Evolutionary conservation across 306 rosid genomes (phyloP), one percentile per base, ranked within the genome.

Genomic region (Begonia peltatifolia): DNA sequence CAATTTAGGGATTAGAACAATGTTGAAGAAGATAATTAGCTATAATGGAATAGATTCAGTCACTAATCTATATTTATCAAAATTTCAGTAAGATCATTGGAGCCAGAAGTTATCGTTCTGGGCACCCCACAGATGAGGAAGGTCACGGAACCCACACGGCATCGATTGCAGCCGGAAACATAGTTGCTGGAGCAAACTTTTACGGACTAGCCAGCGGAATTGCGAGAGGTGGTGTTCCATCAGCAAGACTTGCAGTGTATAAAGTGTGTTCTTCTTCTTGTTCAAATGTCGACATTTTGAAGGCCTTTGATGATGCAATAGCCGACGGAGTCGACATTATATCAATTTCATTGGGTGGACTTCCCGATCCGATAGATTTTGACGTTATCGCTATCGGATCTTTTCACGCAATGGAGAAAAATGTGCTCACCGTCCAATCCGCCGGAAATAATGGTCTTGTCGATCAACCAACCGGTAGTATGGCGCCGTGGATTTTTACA

Each of bases 281-380:
- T 52, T 4, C 2, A 2, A 4, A 7, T 2, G 49, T 25, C 2
- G 12, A n/a, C 12, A 20, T 67, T 23, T 17, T 75, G 14, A 70
- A 60, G 9, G 77, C 66, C 35, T 68, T 61, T 52, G 82, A 76
- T 5, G 78, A 76, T 61, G 70, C 82, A n/a, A 68, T 76, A 48
- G 69, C 81, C 4, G 75, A 76, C 62, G 75, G 75, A 18, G 75
- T 71, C 1, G 70, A 68, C 52, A 42, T 71, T 5, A 68, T 75
- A 17, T 25, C 68, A 0, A 18, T 58, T 8, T 64, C 74, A 9
- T 0, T 75, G 2, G 63, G 68, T n/a, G 3, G 9, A 3, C 0
- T 0, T 3, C 1, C 0, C 2, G 1, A 52, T n/a, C 1, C 1
- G 9, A 25, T 63, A 15, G 14, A 35, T 12, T 0, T 0, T 2